Base-by-base conservation (phyloP, 495 filamentous ascomycete genomes). In the Aspergillus cristatus region DNA sequence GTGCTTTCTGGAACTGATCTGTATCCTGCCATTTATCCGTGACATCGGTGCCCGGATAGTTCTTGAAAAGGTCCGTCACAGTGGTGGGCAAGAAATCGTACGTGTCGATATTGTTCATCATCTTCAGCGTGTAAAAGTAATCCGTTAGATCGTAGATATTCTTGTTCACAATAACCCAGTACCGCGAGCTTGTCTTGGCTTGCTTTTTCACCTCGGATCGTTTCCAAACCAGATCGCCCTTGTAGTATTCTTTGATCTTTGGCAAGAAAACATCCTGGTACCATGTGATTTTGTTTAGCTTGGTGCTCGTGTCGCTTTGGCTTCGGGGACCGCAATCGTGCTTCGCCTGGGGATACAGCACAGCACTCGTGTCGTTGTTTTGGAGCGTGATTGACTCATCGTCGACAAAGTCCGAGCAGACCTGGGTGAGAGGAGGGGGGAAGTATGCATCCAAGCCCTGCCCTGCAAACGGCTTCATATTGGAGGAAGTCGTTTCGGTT, bases 141-240 rank as follows among this genome's bases (percentile, higher is more conserved):
- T 97, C 75, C 1, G 85, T 94, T 29, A 98, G 59, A 53, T 98
- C 93, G 51, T 89, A 97, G 15, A 97, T 67, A 17, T 68, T 77
- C 28, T 73, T 65, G 34, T 85, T 64, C 34, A 90, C 69, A 40
- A 86, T 81, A 42, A 84, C 79, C 86, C 93, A 97, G 42, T 73
- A 69, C 26, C 84, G 84, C 39, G 76, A 70, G 20, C 78, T 54
- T 33, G 79, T 68, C 26, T 75, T 51, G n/a, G 87, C 89, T 54
- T 74, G 68, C 8, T 64, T 56, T 16, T 51, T 30, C 17, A 75
- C 50, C 2, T 49, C 58, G 15, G 76, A 60, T 14, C 57, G 67
- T n/a, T 72, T 63, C 50, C 91, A 73, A 4, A 97, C 91, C 3
- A 98, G 60, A 31, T 88, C 75, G 18, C 93, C 91, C 38, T 94